These are phyloP conservation scores for Emericellopsis cladophorae DNA, from an alignment of 2,329 filamentous ascomycete genomes.

Conservation along the genomic window DNA sequence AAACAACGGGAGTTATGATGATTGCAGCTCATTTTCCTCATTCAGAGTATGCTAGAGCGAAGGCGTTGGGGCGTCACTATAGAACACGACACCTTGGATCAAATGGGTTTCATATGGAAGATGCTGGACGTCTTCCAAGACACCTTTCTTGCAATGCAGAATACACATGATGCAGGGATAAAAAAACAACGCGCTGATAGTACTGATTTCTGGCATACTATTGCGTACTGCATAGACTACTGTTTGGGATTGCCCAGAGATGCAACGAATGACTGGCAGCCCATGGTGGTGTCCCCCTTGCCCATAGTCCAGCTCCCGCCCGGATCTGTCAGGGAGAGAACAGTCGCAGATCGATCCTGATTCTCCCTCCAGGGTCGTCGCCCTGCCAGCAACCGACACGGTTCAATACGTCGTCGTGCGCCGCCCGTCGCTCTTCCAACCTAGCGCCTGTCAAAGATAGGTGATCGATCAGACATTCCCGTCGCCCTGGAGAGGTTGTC, in stretches of 20 bases:
- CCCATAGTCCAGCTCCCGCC: slow-evolving; percentile 14
- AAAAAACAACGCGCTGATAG: neutral
- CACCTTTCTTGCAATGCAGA: neutral
- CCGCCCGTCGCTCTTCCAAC: neutral
- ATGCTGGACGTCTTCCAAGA: neutral
- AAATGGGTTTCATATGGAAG: neutral
- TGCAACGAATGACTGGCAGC: slow-evolving; percentile 21
- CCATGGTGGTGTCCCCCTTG: slow-evolving; percentile 13
- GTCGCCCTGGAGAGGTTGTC: slow-evolving; percentile 7
- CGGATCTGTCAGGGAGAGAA: neutral
- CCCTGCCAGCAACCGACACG: neutral
- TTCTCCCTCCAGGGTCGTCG: too few relatives aligned
- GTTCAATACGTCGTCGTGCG: neutral
- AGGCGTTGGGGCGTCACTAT: neutral
- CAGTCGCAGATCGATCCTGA: too few relatives aligned
- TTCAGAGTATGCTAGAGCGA: neutral
- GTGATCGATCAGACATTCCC: slow-evolving; percentile 1
- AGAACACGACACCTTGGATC: neutral
- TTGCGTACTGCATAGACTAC: slow-evolving; percentile 17
- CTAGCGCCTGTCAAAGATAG: too few relatives aligned
- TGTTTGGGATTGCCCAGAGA: slow-evolving; percentile 16
- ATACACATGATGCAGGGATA: neutral
- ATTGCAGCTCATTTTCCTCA: neutral
- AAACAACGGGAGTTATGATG: slow-evolving; percentile 11
- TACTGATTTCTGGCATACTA: neutral